These are phyloP conservation scores for Begonia loranthoides DNA, from an alignment of 306 rosid genomes.

Conservation along the genomic window DNA sequence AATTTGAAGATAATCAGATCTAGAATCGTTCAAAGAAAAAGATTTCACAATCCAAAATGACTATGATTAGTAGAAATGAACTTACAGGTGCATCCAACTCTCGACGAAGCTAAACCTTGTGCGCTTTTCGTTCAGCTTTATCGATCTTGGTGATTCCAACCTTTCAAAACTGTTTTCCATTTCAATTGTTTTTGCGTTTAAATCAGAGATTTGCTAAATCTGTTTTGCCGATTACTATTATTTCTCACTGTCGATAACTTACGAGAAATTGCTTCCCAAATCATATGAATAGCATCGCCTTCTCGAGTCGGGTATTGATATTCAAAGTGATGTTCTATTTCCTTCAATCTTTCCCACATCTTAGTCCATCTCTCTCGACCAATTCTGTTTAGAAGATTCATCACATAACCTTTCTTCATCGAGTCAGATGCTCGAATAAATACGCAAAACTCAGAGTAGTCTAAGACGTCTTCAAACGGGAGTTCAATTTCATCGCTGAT, in stretches of 20 bases:
- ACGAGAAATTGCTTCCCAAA: constrained; percentile 67
- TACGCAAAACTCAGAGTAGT: constrained; percentile 69
- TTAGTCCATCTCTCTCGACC: constrained; percentile 45
- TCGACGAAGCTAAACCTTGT: no score
- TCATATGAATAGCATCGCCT: constrained; percentile 74
- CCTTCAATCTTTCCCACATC: constrained; percentile 77
- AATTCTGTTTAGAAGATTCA: constrained; percentile 53
- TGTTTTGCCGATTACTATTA: constrained; percentile 40
- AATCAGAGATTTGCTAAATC: constrained; percentile 46
- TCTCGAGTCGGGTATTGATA: constrained; percentile 64
- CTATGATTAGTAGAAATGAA: no score
- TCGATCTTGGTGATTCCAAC: no score
- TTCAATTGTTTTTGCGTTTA: constrained; percentile 12
- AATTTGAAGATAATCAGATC: no score
- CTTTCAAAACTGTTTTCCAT: not conserved
- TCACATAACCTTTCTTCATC: constrained; percentile 41
- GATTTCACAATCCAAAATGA: no score
- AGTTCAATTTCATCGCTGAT: constrained; percentile 80
- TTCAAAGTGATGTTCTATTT: constrained; percentile 39
- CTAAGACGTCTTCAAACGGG: constrained; percentile 72
- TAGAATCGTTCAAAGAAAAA: no score
- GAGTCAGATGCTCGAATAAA: constrained; percentile 54
- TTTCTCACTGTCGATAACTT: constrained; percentile 29
- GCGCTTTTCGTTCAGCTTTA: no score
- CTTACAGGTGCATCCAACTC: no score